Base-by-base conservation (phyloP, 768 basidiomycete genomes). In the Russula sp. region DNA sequence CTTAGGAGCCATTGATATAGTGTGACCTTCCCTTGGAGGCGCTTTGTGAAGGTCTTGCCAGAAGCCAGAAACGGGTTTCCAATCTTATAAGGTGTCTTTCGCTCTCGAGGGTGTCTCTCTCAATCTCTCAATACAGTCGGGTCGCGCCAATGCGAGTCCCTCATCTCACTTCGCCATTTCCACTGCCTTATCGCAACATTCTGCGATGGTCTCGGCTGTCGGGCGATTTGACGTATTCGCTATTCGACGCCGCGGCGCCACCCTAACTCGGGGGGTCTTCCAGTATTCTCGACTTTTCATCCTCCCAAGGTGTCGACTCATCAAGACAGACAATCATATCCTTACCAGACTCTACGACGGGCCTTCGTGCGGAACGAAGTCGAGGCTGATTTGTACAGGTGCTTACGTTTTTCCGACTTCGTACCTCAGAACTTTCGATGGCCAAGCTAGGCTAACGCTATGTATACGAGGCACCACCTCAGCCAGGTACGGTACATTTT, bases 201-300 rank as follows among this genome's bases (percentile, higher is more conserved):
- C 31, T 10, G 39, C 54, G 31, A 40, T 27, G 4, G 39, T 39
- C 9, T 32, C 16, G 14, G 32, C 66, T 68, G 22, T 62, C 54
- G 59, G 62, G 48, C 79, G 80, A 53, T 77, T 79, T 64, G 82
- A 83, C 69, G 81, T 84, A 62, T 81, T 82, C 68, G 81, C 83
- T 27, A 27, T 27, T 27, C 27, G 27, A 27, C 27, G 27, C 27
- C 62, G 81, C 76, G 79, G 79, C 81, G 0, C 71, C 71, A 1
- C 71, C 71, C 39, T 71, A 71, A 35, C 75, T 80, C 22, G 73
- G 75, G 20, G 77, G 76, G 63, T 76, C 73, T 35, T 72, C 68
- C 62, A 63, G 68, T 57, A 61, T 73, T 68, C 53, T 73, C 56
- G 49, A 69, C 8, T 44, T 65, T 8, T 35, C 64, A 40, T 37